Evolutionary conservation across 176 grass and related monocot species (phyloP).

Genomic region (Carex parvula): DNA sequence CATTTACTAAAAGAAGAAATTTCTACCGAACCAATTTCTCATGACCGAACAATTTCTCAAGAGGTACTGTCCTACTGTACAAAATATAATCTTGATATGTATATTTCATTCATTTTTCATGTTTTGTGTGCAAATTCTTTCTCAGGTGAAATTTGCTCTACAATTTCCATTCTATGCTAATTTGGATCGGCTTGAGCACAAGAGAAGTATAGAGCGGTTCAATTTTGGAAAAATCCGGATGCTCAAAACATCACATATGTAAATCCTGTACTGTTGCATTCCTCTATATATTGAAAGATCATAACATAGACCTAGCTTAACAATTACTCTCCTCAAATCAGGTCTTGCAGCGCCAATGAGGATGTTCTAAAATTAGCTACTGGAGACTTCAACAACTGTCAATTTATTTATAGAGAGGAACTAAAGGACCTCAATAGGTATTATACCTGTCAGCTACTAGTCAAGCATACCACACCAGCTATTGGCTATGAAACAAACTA

Average conservation of each 20-base stretch:
- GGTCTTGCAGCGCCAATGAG: conserved; percentile 20
- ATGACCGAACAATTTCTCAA: not conserved
- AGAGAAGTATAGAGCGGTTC: conserved; percentile 63
- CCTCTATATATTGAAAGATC: not conserved
- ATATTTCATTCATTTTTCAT: not conserved
- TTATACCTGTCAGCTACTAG: not conserved
- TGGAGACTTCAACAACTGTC: conserved; percentile 50
- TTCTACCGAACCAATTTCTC: conserved; percentile 5
- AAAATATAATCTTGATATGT: not conserved
- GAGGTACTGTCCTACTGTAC: conserved; percentile 37
- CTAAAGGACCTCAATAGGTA: conserved; percentile 62
- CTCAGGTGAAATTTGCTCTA: conserved; percentile 57
- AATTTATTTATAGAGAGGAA: conserved; percentile 50
- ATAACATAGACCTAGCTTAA: not conserved
- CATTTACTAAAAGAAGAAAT: conserved; percentile 44
- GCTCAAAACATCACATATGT: conserved; percentile 47
- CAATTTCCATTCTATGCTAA: conserved; percentile 58
- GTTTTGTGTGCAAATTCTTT: not conserved
- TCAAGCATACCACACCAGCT: not conserved
- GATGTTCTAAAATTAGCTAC: conserved; percentile 43
- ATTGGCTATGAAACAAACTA: not conserved
- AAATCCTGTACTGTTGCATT: conserved; percentile 27
- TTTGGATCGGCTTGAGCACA: conserved; percentile 72
- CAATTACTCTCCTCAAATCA: conserved; percentile 32
- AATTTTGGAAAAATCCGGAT: conserved; percentile 21